phyloP scores from a whole-genome alignment of 1,284 basidiomycete genomes.

The Neotropicomus parvogracilis region DNA sequence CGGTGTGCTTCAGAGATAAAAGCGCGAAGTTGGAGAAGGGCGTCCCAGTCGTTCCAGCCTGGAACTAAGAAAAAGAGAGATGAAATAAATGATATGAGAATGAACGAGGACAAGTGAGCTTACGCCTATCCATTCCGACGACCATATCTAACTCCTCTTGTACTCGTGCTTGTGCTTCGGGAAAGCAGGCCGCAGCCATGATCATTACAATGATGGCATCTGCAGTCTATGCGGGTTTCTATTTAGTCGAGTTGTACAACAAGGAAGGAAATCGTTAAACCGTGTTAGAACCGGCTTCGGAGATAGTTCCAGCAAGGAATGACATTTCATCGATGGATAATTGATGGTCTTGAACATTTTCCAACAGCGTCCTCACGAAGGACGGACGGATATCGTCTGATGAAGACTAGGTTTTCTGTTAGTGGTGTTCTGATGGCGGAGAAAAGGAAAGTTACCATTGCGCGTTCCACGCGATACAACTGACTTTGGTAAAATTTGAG shows the following conservation, averaged over 20 bases:
- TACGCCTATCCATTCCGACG: constrained; percentile 52
- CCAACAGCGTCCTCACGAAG: constrained; percentile 55
- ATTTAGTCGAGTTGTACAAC: neutral
- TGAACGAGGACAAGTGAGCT: constrained; percentile 8
- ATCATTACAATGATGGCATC: constrained; percentile 54
- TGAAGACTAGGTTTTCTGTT: constrained; percentile 18
- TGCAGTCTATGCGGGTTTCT: constrained; percentile 37
- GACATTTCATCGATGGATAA: constrained; percentile 53
- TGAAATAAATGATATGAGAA: neutral
- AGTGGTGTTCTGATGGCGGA: neutral
- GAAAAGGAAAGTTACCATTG: constrained; percentile 37
- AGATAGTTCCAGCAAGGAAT: constrained; percentile 61
- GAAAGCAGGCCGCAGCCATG: constrained; percentile 64
- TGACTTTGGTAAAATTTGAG: constrained; percentile 50
- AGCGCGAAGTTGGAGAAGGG: constrained; percentile 54
- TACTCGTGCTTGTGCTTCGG: constrained; percentile 50
- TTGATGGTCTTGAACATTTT: constrained; percentile 46
- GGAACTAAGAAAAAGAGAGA: constrained; percentile 32
- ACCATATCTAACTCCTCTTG: constrained; percentile 60
- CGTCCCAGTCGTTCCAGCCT: constrained; percentile 46
- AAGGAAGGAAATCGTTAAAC: constrained; percentile 19
- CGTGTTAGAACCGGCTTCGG: constrained; percentile 65
- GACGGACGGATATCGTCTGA: constrained; percentile 40
- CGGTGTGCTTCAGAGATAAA: constrained; percentile 60
- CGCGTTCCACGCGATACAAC: constrained; percentile 41